A percentile compares a stretch with the other conserved stretches of the same genome.
Evolutionary conservation across 1,139 yeast genomes (phyloP).

Genomic region (Protomyces pachydermus): DNA sequence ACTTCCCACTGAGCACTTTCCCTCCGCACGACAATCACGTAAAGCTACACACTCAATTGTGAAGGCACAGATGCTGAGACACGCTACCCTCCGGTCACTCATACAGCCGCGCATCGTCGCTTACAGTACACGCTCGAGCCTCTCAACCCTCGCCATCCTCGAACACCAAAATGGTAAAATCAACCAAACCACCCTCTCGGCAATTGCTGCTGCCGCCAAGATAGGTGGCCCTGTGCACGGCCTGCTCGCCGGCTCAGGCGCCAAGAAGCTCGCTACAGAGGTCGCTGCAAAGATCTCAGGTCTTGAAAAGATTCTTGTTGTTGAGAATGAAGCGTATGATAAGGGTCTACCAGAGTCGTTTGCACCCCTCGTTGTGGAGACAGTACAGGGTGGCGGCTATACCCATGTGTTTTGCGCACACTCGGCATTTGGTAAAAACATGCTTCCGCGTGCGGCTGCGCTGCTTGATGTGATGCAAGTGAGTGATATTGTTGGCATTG

Average conservation of each 20-base stretch:
- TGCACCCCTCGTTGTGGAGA: constrained; percentile 43
- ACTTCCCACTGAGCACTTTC: no score
- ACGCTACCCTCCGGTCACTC: neutral
- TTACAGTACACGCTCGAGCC: neutral
- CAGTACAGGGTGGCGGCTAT: constrained; percentile 43
- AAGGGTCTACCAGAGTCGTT: constrained; percentile 42
- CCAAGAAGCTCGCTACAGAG: constrained; percentile 38
- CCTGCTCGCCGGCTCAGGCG: constrained; percentile 42
- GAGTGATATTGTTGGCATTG: constrained; percentile 69
- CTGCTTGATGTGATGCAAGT: constrained; percentile 80
- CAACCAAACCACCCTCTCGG: constrained; percentile 32
- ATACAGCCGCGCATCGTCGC: neutral
- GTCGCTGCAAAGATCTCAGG: constrained; percentile 41
- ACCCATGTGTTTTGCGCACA: constrained; percentile 78
- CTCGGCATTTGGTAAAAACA: constrained; percentile 78
- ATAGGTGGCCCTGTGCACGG: constrained; percentile 44
- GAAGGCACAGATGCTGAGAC: neutral
- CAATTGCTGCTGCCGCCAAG: constrained; percentile 43
- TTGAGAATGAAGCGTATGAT: constrained; percentile 42
- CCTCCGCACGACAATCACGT: no score
- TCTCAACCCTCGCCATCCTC: constrained; percentile 25
- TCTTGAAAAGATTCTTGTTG: constrained; percentile 42
- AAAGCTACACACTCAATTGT: no score
- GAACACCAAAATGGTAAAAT: constrained; percentile 27
- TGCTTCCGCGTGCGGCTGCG: constrained; percentile 84